Conservation (phyloP, 805 yeast genomes). For the Candida methanosorbosa region DNA sequence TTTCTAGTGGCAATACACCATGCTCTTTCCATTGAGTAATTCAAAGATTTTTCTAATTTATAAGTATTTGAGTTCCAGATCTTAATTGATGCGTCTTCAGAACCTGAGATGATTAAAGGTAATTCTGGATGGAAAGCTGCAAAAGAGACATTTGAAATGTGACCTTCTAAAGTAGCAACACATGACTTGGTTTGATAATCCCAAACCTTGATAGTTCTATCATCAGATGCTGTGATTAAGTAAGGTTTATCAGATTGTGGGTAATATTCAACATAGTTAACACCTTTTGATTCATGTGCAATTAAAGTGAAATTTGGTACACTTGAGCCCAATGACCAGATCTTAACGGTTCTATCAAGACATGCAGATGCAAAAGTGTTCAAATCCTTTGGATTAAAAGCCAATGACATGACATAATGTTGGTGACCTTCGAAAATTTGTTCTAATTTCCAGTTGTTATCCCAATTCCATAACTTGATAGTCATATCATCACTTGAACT, state of each 20-base stretch:
- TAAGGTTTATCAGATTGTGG: slow-evolving; percentile 98
- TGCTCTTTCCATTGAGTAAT: slow-evolving; percentile 88
- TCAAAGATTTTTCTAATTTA: slow-evolving; percentile 84
- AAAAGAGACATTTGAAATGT: slow-evolving; percentile 87
- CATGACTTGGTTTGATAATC: slow-evolving; percentile 96
- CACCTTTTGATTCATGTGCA: slow-evolving; percentile 91
- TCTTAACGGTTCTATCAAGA: slow-evolving; percentile 90
- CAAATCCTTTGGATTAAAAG: slow-evolving; percentile 95
- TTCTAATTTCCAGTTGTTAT: slow-evolving; percentile 79
- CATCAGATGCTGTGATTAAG: slow-evolving; percentile 85
- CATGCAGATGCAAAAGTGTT: slow-evolving; percentile 97
- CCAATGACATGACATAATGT: slow-evolving; percentile 90
- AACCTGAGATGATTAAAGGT: slow-evolving; percentile 90
- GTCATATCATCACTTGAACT: slow-evolving; percentile 91
- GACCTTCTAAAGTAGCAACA: slow-evolving; percentile 92
- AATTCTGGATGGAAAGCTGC: slow-evolving; percentile 98
- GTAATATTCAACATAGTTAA: slow-evolving; percentile 92
- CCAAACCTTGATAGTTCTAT: slow-evolving; percentile 83
- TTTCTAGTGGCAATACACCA: slow-evolving; percentile 87
- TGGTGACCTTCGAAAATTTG: slow-evolving; percentile 93
- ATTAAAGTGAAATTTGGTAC: slow-evolving; percentile 85
- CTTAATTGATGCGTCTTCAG: slow-evolving; percentile 92
- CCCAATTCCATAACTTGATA: slow-evolving; percentile 97
- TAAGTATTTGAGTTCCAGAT: slow-evolving; percentile 95
- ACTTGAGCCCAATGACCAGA: slow-evolving; percentile 88